These are phyloP conservation scores for Lentinula raphanica DNA, from an alignment of 768 basidiomycete genomes.

Conservation along the genomic window DNA sequence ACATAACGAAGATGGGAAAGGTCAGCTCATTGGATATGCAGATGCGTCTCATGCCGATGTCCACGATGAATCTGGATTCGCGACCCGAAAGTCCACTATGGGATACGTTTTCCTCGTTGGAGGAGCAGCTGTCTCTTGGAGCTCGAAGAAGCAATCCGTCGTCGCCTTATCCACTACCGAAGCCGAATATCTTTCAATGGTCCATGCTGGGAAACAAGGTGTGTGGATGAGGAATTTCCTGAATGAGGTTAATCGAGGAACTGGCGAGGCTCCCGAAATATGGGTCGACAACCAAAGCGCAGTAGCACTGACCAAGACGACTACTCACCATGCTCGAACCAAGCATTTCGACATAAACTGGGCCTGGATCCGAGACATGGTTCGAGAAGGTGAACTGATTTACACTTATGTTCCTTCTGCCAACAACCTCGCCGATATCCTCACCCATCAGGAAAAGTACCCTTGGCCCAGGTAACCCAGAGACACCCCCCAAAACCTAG, in stretches of 20 bases:
- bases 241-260: conserved; percentile 14
- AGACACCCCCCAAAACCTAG: too few relatives aligned
- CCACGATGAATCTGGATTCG: conserved; percentile 10
- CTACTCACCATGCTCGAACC: conserved; percentile 19
- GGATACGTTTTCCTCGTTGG: conserved; percentile 28
- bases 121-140: conserved; percentile 29
- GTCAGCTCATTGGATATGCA: conserved; percentile 12
- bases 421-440: conserved; percentile 9
- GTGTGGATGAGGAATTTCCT: conserved; percentile 24
- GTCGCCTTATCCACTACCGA: too few relatives aligned
- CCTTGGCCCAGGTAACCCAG: too few relatives aligned
- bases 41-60: too few relatives aligned
- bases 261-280: conserved; percentile 9
- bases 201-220: conserved; percentile 17
- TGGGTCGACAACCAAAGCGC: conserved; percentile 23
- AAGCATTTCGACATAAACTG: conserved; percentile 26
- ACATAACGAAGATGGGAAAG: not conserved
- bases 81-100: conserved; percentile 23
- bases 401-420: conserved; percentile 5
- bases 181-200: conserved; percentile 24
- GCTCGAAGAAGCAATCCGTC: too few relatives aligned
- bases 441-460: too few relatives aligned
- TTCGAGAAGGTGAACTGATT: not conserved
- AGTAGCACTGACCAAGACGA: conserved; percentile 22
- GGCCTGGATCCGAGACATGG: conserved; percentile 9